phyloP scores from a whole-genome alignment of 2,329 filamentous ascomycete genomes.

The Aureobasidium mangrovei region DNA sequence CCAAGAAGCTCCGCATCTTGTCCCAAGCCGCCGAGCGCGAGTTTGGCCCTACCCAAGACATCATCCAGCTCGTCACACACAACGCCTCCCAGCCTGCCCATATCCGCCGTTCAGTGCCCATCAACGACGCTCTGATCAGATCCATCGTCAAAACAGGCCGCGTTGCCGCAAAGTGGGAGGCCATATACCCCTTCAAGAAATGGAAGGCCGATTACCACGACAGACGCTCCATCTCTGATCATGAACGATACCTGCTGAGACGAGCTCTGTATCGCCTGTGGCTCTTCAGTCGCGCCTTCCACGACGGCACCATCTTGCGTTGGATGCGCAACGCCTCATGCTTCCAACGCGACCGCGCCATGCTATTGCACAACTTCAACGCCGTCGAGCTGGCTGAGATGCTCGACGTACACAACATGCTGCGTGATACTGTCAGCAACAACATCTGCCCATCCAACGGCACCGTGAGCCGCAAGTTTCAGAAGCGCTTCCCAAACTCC shows the following conservation, averaged over 20 bases:
- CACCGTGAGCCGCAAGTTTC: slow-evolving; percentile 50
- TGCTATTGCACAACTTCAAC: slow-evolving; percentile 51
- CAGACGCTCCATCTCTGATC: slow-evolving; percentile 42
- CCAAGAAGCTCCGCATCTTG: slow-evolving; percentile 48
- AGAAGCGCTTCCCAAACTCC: slow-evolving; percentile 45
- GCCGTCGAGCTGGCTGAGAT: slow-evolving; percentile 50
- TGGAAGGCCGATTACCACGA: slow-evolving; percentile 51
- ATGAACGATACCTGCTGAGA: slow-evolving; percentile 45
- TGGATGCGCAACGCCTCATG: slow-evolving; percentile 40
- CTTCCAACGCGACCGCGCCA: slow-evolving; percentile 43
- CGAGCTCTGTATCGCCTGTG: slow-evolving; percentile 53
- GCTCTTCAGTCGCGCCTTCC: slow-evolving; percentile 52
- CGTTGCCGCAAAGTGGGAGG: slow-evolving; percentile 49
- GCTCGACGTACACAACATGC: slow-evolving; percentile 47
- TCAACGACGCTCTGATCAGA: slow-evolving; percentile 47
- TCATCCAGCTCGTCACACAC: slow-evolving; percentile 51
- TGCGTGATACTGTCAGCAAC: slow-evolving; percentile 47
- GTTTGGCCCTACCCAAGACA: slow-evolving; percentile 50
- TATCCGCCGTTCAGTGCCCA: slow-evolving; percentile 41
- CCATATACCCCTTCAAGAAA: slow-evolving; percentile 55
- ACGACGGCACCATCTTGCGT: slow-evolving; percentile 44
- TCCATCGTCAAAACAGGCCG: slow-evolving; percentile 47
- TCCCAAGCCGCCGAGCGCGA: slow-evolving; percentile 45
- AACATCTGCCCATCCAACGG: slow-evolving; percentile 56
- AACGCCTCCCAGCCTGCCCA: slow-evolving; percentile 52